Conservation (phyloP, 192 early-diverging fungal genomes). For the Jimgerdemannia flammicorona region DNA sequence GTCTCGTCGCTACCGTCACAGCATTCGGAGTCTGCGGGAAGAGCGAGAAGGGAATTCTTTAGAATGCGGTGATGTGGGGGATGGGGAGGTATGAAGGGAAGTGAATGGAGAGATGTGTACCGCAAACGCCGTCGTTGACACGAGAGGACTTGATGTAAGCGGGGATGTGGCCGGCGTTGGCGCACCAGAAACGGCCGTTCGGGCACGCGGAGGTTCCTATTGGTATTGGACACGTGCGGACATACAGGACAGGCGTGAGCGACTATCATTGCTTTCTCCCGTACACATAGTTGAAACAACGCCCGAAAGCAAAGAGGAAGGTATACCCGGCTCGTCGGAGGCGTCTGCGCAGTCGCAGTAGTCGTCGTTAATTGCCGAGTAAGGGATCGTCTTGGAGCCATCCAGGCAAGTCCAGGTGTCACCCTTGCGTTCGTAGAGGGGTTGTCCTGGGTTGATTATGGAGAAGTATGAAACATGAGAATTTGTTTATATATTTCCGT, state of each 20-base stretch:
- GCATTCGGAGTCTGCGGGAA: slow-evolving; percentile 66
- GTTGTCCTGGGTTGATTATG: too few species aligned
- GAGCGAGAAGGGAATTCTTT: background rate
- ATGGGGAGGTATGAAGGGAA: background rate
- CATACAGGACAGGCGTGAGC: background rate
- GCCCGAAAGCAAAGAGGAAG: background rate
- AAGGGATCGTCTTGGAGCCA: slow-evolving; percentile 62
- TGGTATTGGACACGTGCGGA: background rate
- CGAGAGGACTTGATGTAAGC: slow-evolving; percentile 58
- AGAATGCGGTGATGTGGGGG: background rate
- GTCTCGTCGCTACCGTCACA: slow-evolving; percentile 96
- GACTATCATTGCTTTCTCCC: background rate
- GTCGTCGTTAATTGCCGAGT: slow-evolving; percentile 85
- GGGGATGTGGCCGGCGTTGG: slow-evolving; percentile 71
- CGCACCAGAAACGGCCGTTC: slow-evolving; percentile 78
- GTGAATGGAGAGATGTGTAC: slow-evolving; percentile 15
- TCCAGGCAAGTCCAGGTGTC: slow-evolving; percentile 68
- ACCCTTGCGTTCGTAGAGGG: too few species aligned
- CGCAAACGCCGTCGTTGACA: slow-evolving; percentile 96
- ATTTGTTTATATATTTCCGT: slow-evolving; percentile 15
- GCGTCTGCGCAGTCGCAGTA: slow-evolving; percentile 97
- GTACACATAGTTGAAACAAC: background rate
- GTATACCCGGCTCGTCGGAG: slow-evolving; percentile 86
- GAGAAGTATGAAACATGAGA: background rate
- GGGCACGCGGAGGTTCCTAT: slow-evolving; percentile 89